phyloP scores from a whole-genome alignment of 140 eudicot species.

The Bidens hawaiensis region DNA sequence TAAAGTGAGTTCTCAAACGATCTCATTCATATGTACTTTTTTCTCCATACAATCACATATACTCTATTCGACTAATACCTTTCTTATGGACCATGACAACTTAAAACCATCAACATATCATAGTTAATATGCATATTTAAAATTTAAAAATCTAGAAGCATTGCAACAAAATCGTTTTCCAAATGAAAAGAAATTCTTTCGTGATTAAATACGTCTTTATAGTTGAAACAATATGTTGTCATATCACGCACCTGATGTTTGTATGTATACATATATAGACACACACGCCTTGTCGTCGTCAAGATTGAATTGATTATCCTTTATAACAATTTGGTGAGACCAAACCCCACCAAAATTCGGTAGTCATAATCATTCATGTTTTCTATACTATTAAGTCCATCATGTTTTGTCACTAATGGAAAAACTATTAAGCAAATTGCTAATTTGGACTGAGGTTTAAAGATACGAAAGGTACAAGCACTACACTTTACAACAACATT shows the following conservation, averaged over 20 bases:
- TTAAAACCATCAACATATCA: background rate
- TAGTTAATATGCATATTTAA: background rate
- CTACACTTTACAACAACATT: constrained; percentile 8
- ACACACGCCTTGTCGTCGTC: background rate
- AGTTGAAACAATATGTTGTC: background rate
- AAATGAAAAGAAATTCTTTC: background rate
- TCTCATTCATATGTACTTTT: no score
- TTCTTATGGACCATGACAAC: background rate
- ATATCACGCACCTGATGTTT: background rate
- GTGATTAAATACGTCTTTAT: background rate
- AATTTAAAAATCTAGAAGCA: background rate
- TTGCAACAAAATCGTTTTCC: background rate
- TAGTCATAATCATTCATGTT: background rate
- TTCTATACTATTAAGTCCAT: background rate
- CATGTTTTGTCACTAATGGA: constrained; percentile 9
- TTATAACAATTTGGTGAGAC: background rate
- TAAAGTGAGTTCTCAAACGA: no score
- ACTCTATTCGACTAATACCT: no score
- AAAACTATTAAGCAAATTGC: constrained; percentile 1
- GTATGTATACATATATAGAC: background rate
- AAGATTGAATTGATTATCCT: background rate
- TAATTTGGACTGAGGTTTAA: background rate
- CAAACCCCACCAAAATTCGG: background rate
- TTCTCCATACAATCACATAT: no score
- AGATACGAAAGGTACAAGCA: constrained; percentile 12